Conservation (phyloP, 768 basidiomycete genomes). For the Pulveroboletus frians region DNA sequence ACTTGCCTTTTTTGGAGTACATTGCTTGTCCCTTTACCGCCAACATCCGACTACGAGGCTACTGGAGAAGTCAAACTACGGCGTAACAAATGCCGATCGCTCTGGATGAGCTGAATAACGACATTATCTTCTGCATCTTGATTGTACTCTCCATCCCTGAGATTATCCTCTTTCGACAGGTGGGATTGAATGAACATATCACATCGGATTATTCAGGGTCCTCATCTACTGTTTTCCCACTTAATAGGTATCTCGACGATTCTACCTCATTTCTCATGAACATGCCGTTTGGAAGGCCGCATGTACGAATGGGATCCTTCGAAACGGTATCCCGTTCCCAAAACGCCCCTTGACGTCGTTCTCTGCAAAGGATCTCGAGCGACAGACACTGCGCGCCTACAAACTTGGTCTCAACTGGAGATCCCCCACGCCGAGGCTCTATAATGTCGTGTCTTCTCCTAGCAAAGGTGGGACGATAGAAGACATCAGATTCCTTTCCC, state of each 20-base stretch:
- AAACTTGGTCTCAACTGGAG: slow-evolving; percentile 49
- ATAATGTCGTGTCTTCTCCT: slow-evolving; percentile 13
- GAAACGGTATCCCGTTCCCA: slow-evolving; percentile 49
- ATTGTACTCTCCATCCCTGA: slow-evolving; percentile 35
- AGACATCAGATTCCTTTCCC: slow-evolving; percentile 50
- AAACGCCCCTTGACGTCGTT: slow-evolving; percentile 32
- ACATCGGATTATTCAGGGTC: neutral
- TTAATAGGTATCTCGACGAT: slow-evolving; percentile 46
- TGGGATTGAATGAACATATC: slow-evolving; percentile 15
- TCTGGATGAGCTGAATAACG: slow-evolving; percentile 31
- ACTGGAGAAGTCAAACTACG: neutral
- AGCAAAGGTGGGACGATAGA: slow-evolving; percentile 43
- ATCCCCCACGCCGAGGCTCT: slow-evolving; percentile 17
- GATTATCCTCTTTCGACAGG: slow-evolving; percentile 41
- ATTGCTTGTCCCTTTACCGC: neutral
- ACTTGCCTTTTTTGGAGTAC: slow-evolving; percentile 15
- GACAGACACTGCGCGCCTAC: slow-evolving; percentile 39
- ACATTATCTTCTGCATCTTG: slow-evolving; percentile 36
- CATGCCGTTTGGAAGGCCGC: slow-evolving; percentile 56
- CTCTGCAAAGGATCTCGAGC: slow-evolving; percentile 41
- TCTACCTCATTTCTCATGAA: slow-evolving; percentile 40
- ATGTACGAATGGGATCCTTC: slow-evolving; percentile 40
- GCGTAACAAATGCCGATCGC: slow-evolving; percentile 13
- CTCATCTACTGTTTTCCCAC: neutral
- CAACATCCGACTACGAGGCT: neutral